These are phyloP conservation scores for Carex sylvatica DNA, from an alignment of 202 grass and related monocot genomes.

Conservation along the genomic window DNA sequence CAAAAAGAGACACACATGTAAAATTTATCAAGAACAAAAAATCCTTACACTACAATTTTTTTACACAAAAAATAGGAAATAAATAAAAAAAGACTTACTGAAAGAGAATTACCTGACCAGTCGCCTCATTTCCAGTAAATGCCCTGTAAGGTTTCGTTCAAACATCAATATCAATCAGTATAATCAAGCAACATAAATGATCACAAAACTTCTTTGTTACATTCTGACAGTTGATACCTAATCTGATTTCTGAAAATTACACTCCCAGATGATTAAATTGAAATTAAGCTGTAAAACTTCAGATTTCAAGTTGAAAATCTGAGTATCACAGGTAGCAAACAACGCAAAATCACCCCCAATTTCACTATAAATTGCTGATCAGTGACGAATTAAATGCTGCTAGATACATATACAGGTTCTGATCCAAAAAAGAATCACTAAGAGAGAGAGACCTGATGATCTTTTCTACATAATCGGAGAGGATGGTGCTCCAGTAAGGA, in stretches of 20 bases:
- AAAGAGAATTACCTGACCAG: slow-evolving; percentile 59
- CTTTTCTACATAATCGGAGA: slow-evolving; percentile 80
- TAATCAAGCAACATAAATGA: slow-evolving; percentile 18
- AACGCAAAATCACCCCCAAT: too few species aligned
- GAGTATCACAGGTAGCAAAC: background rate
- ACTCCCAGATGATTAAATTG: too few species aligned
- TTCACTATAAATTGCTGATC: too few species aligned
- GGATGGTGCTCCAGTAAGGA: slow-evolving; percentile 60
- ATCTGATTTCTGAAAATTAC: too few species aligned
- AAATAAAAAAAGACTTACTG: background rate
- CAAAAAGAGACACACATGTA: background rate
- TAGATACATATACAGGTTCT: too few species aligned
- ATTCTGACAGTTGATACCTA: too few species aligned
- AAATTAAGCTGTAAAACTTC: slow-evolving; percentile 1
- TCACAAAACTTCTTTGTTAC: too few species aligned
- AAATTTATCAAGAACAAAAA: slow-evolving; percentile 13
- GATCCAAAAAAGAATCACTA: too few species aligned
- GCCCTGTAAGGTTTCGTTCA: slow-evolving; percentile 54
- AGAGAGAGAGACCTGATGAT: slow-evolving; percentile 58
- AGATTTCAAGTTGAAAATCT: background rate
- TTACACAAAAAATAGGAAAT: too few species aligned
- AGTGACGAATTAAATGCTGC: too few species aligned
- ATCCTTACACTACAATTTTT: too few species aligned
- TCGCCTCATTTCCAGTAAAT: slow-evolving; percentile 57
- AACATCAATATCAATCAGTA: slow-evolving; percentile 24